Base-by-base conservation (phyloP, 306 rosid species). In the Quercus variabilis region DNA sequence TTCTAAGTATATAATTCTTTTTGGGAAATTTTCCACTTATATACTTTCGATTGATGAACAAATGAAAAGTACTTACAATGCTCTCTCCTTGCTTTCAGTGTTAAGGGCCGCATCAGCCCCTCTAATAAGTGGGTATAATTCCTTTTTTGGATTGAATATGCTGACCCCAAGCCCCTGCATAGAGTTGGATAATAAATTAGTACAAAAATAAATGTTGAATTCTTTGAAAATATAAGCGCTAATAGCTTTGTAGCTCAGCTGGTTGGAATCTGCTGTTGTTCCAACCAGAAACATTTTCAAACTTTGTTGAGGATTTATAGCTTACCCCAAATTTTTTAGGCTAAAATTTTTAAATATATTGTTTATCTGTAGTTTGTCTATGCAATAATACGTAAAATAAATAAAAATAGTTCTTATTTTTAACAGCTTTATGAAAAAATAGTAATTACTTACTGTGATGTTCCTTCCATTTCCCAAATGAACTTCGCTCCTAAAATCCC, bases 81-180 rank as follows among this genome's bases (percentile, higher is more conserved):
- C 99, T 19, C 55, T 25, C 10, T 86, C 90, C 83, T 87, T 87
- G 81, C 64, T 82, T 54, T 62, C 67, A 1, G 88, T 31, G 87
- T 55, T 55, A 62, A 3, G 35, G 26, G 98, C 96, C 35, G 81
- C 89, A 83, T 95, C 96, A 20, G 54, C 74, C 19, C 98, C 97
- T 21, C 85, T 83, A 69, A 90, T 84, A 38, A 95, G 87, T 17
- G 96, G 92, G 70, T 91, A 89, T 65, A 71, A 74, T 18, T 78
- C 87, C 79, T 74, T 65, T 59, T 84, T 72, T 55, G 91, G 90
- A 82, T 75, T 76, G 85, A 95, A 95, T 31, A 79, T 31, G 86
- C 65, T 87, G 52, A 95, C 76, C 74, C 98, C 97, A 75, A 43
- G 18, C 55, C 99, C 99, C 97, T 92, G 84, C 83, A 80, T 81